Conservation (phyloP, 208 protist species). For the Porcisia deanei region DNA sequence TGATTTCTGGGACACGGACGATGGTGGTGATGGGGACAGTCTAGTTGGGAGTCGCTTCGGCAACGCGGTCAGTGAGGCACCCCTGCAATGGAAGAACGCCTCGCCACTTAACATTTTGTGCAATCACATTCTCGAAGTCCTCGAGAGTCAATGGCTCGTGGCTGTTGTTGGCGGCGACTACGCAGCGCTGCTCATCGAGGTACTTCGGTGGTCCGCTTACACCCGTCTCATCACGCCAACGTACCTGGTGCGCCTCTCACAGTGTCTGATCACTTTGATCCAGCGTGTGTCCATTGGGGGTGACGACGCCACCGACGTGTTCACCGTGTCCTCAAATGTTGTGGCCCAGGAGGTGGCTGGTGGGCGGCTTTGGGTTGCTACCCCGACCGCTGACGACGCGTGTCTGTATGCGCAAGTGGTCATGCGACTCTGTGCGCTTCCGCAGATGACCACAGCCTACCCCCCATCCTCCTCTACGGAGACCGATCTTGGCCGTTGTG, state of each 20-base stretch:
- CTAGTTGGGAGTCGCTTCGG: not conserved
- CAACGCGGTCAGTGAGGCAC: constrained; percentile 19
- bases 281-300: constrained; percentile 30
- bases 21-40: not conserved
- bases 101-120: constrained; percentile 51
- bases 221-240: constrained; percentile 38
- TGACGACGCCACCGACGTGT: not conserved
- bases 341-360: constrained; percentile 13
- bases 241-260: constrained; percentile 40
- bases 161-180: constrained; percentile 66
- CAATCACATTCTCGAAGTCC: constrained; percentile 68
- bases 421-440: constrained; percentile 19
- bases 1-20: not conserved
- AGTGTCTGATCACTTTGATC: constrained; percentile 44
- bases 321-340: constrained; percentile 7
- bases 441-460: constrained; percentile 27
- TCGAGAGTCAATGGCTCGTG: constrained; percentile 61
- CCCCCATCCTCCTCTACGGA: constrained; percentile 7
- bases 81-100: constrained; percentile 76
- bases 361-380: constrained; percentile 19
- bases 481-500: not conserved
- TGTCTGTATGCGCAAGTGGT: constrained; percentile 27
- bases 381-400: constrained; percentile 27
- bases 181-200: constrained; percentile 42
- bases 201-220: constrained; percentile 60